A percentile compares a stretch with the other conserved stretches of the same genome.
These are phyloP conservation scores for Arachnomyces sp. DNA, from an alignment of 2,329 filamentous ascomycete genomes.

Conservation along the genomic window DNA sequence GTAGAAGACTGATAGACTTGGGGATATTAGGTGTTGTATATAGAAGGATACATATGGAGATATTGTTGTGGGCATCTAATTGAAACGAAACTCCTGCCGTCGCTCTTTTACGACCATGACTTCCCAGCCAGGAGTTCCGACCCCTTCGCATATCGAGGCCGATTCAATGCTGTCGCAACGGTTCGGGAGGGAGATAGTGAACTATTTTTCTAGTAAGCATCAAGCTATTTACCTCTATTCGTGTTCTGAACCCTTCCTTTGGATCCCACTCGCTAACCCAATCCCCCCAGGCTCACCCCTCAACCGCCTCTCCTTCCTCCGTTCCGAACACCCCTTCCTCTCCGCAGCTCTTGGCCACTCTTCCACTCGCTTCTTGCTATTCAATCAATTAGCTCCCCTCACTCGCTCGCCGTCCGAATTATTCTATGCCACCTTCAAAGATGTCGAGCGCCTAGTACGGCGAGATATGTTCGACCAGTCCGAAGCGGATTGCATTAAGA, in stretches of 20 bases:
- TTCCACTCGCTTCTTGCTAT: constrained; percentile 58
- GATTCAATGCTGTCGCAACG: constrained; percentile 47
- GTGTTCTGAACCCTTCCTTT: not conserved
- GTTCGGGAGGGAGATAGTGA: constrained; percentile 43
- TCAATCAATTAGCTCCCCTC: constrained; percentile 71
- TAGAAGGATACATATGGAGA: too few species aligned
- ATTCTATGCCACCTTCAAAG: constrained; percentile 58
- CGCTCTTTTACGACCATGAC: constrained; percentile 19
- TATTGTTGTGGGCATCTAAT: not conserved
- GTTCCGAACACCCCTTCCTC: constrained; percentile 40
- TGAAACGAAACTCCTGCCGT: constrained; percentile 8
- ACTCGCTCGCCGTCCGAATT: constrained; percentile 53
- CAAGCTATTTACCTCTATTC: not conserved
- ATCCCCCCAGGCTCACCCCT: constrained; percentile 36
- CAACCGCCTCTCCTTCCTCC: constrained; percentile 43
- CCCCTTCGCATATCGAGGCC: constrained; percentile 49
- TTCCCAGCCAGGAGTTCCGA: constrained; percentile 38
- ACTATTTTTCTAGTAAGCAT: constrained; percentile 42
- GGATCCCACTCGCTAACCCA: constrained; percentile 1
- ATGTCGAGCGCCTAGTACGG: constrained; percentile 64
- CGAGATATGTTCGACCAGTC: constrained; percentile 59
- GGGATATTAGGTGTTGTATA: too few species aligned
- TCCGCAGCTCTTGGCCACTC: constrained; percentile 41
- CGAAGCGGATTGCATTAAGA: constrained; percentile 64
- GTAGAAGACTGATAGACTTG: too few species aligned